Evolutionary conservation across 169 alveolate species (phyloP).

Genomic region (Plasmodium blacklocki): DNA sequence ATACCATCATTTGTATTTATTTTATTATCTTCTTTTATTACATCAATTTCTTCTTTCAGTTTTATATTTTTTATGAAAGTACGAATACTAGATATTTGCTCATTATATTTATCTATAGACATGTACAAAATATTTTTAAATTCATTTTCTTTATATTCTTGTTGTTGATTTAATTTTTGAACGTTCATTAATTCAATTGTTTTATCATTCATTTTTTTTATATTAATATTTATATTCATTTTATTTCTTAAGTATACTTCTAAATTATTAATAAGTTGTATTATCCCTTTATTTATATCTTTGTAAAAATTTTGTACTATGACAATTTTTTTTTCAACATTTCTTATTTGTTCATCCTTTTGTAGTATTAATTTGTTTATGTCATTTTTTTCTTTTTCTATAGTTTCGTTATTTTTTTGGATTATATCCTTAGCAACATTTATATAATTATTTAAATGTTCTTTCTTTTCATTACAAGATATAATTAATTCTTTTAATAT

Average conservation of each 20-base stretch:
- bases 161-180: too few relatives aligned
- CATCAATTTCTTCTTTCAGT: background rate
- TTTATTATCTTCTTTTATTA: slow-evolving; percentile 6
- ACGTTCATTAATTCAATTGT: too few relatives aligned
- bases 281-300: slow-evolving; percentile 31
- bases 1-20: background rate
- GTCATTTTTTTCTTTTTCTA: slow-evolving; percentile 35
- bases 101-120: too few relatives aligned
- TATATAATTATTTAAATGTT: slow-evolving; percentile 36
- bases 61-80: background rate
- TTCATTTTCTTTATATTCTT: too few relatives aligned
- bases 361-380: slow-evolving; percentile 12
- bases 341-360: slow-evolving; percentile 45
- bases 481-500: slow-evolving; percentile 36
- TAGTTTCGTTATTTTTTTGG: slow-evolving; percentile 31
- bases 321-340: slow-evolving; percentile 48
- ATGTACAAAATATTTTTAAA: too few relatives aligned
- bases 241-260: slow-evolving; percentile 40
- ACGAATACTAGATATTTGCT: background rate
- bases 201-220: slow-evolving; percentile 1
- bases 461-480: slow-evolving; percentile 57
- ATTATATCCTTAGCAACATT: slow-evolving; percentile 48
- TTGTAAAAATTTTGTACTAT: slow-evolving; percentile 9
- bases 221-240: slow-evolving; percentile 31
- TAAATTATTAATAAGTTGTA: slow-evolving; percentile 28